Evolutionary conservation across 192 early-diverging fungal species (phyloP).

Genomic region (Coemansia erecta): DNA sequence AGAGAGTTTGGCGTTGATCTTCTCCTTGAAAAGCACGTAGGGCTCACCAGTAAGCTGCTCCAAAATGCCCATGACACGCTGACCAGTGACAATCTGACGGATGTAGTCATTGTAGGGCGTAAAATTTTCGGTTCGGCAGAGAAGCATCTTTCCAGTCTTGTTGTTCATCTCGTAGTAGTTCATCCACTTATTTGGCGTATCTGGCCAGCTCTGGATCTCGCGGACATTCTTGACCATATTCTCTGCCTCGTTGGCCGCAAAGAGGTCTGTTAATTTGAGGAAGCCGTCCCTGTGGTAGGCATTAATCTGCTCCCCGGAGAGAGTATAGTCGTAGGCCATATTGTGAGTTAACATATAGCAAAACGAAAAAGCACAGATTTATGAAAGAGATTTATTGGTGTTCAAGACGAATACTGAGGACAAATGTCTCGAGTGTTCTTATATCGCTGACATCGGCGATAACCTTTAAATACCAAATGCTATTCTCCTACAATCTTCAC

Average conservation of each 20-base stretch:
- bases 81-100: constrained; percentile 48
- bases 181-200: constrained; percentile 62
- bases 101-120: constrained; percentile 57
- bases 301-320: constrained; percentile 54
- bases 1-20: constrained; percentile 61
- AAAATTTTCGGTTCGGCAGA: constrained; percentile 65
- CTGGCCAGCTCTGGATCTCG: constrained; percentile 54
- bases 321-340: constrained; percentile 35
- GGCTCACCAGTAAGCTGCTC: constrained; percentile 56
- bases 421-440: no score
- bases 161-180: constrained; percentile 62
- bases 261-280: constrained; percentile 59
- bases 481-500: background rate
- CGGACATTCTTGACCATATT: constrained; percentile 47
- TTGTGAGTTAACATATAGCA: background rate
- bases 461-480: background rate
- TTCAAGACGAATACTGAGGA: background rate
- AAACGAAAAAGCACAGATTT: background rate
- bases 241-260: constrained; percentile 50
- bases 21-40: constrained; percentile 63
- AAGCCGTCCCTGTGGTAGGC: constrained; percentile 54
- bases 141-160: constrained; percentile 40
- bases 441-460: no score
- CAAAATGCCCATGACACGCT: constrained; percentile 48
- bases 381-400: background rate